Evolutionary conservation across 169 alveolate species (phyloP), one percentile per base, ranked within the genome.

Genomic region (Theileria parva): DNA sequence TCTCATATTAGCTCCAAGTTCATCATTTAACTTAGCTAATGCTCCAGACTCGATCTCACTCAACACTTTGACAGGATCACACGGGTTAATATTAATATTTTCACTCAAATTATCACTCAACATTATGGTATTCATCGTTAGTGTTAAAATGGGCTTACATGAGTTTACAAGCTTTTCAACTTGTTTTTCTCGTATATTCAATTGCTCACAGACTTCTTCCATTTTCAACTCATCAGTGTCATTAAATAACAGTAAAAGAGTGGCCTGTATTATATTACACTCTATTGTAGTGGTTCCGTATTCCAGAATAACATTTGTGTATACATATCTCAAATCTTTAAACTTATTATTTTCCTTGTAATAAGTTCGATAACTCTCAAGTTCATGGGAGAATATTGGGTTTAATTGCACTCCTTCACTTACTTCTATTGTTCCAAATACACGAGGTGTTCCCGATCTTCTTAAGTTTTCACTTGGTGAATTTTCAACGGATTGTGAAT

Each of bases 201-300:
- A 73, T 7, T 9, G n/a, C 4, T 32, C 1, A 37, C 68, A 17
- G 0, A 78, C 30, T 3, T 19, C n/a, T 5, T 21, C 75, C 59
- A 32, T n/a, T 44, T 25, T 67, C 11, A 39, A 11, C 3, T 23
- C 23, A 67, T 67, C 30, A 3, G 9, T 5, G 1, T 51, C 71
- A 4, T 44, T 60, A 59, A 83, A 83, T 9, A 83, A 44, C 44
- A 83, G 0, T 53, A 83, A 32, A 0, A 79, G 73, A 8, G 86
- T 67, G 0, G 89, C 89, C 71, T 83, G 89, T 1, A 66, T 64
- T 7, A 83, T 19, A 53, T 83, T 81, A 48, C 89, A 83, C n/a
- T n/a, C 69, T 8, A 34, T 21, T 13, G 17, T 61, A 1, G 23
- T 21, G 7, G 34, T 13, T 34, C 39, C 27, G 11, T n/a, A 25